Base-by-base conservation (phyloP, 1,139 yeast species). In the Yamadazyma epiphylla region DNA sequence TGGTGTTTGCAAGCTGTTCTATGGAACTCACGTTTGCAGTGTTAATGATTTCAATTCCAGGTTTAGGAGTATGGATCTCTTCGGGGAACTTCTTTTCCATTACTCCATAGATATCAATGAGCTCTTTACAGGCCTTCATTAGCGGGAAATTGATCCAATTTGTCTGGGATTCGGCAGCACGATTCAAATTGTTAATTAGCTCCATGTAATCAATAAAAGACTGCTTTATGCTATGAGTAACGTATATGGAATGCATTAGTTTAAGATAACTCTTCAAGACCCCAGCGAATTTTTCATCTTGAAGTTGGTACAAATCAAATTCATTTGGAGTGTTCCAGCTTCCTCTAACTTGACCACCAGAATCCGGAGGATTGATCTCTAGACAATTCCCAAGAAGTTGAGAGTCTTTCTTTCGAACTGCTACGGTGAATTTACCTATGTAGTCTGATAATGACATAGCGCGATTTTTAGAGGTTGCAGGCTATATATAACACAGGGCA, bases 101-200 rank as follows among this genome's bases (percentile, higher is more conserved):
- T 5, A 66, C 70, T 29, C 59, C 58, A 46, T 65, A 63, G 8
- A 71, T 58, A 23, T 66, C 61, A 21, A 77, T 66, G 38, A 84
- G 60, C 46, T 80, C 86, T 23, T 66, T 64, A 19, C 82, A 69
- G 5, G 76, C 64, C 12, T 61, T 58, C 49, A 72, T 73, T 38
- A 86, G 52, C 3, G 83, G 77, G 1, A 65, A 66, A 30, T 82
- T 67, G 19, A 84, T 69, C 95, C 95, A 86, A 37, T 66, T 69
- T 13, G 76, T 70, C 41, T 78, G 77, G 9, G 61, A 51, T 36
- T 78, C 87, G 0, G 87, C 82, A 17, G 76, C 74, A 30, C 87
- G 60, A 37, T 79, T 78, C 33, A 80, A 47, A 12, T 63, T 49
- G 33, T 59, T 60, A 25, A 77, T 63, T 50, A 77, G 48, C 15